Percentiles rank a stretch among this genome's conserved stretches.
Conservation (phyloP, 495 filamentous ascomycete species). For the Clohesyomyces aquaticus region DNA sequence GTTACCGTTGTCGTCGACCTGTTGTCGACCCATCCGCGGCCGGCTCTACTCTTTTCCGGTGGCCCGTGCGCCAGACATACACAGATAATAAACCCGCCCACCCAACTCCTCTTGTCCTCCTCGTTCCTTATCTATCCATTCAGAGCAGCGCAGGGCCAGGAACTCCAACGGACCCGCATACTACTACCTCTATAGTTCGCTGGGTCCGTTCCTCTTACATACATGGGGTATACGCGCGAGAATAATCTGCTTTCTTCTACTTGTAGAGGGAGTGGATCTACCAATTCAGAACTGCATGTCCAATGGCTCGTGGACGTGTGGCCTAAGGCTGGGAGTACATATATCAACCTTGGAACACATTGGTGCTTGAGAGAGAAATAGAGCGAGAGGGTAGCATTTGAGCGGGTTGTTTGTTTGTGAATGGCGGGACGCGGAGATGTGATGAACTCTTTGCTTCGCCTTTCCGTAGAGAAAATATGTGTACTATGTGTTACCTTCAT, state of each 20-base stretch:
- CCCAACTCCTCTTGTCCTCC: neutral
- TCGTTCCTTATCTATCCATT: too few relatives aligned
- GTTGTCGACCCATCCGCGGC: neutral
- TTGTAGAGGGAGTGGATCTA: neutral
- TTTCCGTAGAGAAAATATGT: too few relatives aligned
- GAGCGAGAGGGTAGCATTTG: too few relatives aligned
- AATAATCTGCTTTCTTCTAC: neutral
- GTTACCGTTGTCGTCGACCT: too few relatives aligned
- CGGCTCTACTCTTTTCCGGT: neutral
- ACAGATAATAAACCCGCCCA: neutral
- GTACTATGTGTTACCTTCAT: too few relatives aligned
- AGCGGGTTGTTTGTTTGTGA: too few relatives aligned
- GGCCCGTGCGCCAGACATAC: neutral
- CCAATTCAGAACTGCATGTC: neutral
- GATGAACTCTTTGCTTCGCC: too few relatives aligned
- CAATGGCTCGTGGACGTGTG: neutral
- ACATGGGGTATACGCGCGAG: neutral
- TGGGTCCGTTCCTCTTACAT: neutral
- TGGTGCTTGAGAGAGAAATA: too few relatives aligned
- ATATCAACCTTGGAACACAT: too few relatives aligned
- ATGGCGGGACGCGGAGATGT: too few relatives aligned
- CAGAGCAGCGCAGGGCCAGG: neutral
- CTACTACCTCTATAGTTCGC: neutral
- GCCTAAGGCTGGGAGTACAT: neutral
- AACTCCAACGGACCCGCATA: neutral